Evolutionary conservation across 2,329 filamentous ascomycete genomes (phyloP).

Genomic region (Neophaeococcomyces mojaviensis): DNA sequence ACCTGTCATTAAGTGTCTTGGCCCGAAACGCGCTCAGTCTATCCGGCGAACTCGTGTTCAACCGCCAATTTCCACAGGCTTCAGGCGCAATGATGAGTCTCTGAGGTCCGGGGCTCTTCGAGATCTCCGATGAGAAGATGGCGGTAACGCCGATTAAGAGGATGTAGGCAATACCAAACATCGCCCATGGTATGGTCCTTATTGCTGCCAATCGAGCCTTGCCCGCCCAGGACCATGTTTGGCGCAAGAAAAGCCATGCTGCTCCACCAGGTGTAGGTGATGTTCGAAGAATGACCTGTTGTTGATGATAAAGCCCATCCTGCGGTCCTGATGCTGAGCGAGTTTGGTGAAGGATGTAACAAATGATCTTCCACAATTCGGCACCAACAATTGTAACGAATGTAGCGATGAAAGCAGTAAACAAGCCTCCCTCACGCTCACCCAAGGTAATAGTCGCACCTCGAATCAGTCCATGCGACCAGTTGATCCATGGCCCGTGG

Average conservation of each 20-base stretch:
- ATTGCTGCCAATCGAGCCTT: background rate
- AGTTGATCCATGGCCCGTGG: slow-evolving; percentile 11
- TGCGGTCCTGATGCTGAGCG: slow-evolving; percentile 8
- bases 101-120: slow-evolving; percentile 1
- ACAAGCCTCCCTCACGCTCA: slow-evolving; percentile 7
- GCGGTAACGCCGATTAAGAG: slow-evolving; percentile 1
- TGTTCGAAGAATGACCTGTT: slow-evolving; percentile 15
- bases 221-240: slow-evolving; percentile 7
- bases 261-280: slow-evolving; percentile 6
- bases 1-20: slow-evolving; percentile 5
- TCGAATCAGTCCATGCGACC: slow-evolving; percentile 12
- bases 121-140: slow-evolving; percentile 11
- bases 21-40: background rate
- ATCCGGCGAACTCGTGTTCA: slow-evolving; percentile 5
- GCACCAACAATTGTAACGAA: slow-evolving; percentile 13
- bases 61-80: background rate
- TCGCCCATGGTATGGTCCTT: slow-evolving; percentile 7
- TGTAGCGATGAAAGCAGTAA: slow-evolving; percentile 14
- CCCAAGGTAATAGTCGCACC: slow-evolving; percentile 14
- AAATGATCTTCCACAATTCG: slow-evolving; percentile 15
- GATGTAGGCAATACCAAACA: slow-evolving; percentile 6
- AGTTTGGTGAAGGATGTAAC: slow-evolving; percentile 12
- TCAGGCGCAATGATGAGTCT: background rate
- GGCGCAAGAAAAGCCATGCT: slow-evolving; percentile 7
- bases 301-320: slow-evolving; percentile 16